These are phyloP conservation scores for Rhodotorula sp. DNA, from an alignment of 1,284 basidiomycete genomes.

Conservation along the genomic window DNA sequence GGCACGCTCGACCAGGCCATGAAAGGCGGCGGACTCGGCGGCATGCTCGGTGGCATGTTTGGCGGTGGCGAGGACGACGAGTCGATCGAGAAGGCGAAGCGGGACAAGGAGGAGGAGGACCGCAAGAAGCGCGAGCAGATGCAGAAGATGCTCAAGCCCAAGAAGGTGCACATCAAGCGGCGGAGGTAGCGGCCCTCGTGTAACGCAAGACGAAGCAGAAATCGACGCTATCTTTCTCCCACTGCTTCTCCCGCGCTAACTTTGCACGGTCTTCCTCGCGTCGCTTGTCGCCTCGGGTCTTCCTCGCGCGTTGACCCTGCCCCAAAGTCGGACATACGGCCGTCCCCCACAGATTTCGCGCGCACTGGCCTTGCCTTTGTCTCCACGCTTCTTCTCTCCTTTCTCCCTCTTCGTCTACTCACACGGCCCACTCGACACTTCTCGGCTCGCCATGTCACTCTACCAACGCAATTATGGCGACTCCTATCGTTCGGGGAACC, in stretches of 20 bases:
- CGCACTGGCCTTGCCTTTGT: no score
- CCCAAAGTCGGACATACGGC: no score
- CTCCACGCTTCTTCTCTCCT: no score
- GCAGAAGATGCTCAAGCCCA: constrained; percentile 26
- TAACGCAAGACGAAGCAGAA: not conserved
- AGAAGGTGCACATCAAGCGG: constrained; percentile 30
- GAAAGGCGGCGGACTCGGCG: constrained; percentile 68
- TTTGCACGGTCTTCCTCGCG: not conserved
- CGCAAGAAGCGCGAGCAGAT: constrained; percentile 25
- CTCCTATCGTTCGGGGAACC: no score
- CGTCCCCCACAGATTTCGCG: no score
- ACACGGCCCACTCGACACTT: no score
- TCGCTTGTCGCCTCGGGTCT: no score
- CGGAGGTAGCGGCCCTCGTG: not conserved
- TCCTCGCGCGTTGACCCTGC: no score
- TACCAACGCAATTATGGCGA: no score
- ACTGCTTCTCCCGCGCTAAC: not conserved
- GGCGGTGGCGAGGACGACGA: constrained; percentile 56
- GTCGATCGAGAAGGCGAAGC: constrained; percentile 44
- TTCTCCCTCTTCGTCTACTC: no score
- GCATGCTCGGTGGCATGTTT: constrained; percentile 57
- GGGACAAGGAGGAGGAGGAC: constrained; percentile 5
- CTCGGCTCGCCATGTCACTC: no score
- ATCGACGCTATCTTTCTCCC: not conserved
- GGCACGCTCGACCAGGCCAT: constrained; percentile 72